Percentiles rank a stretch among this genome's conserved stretches.
phyloP scores from a whole-genome alignment of 1,139 yeast genomes.

The Meyerozyma guilliermondii region DNA sequence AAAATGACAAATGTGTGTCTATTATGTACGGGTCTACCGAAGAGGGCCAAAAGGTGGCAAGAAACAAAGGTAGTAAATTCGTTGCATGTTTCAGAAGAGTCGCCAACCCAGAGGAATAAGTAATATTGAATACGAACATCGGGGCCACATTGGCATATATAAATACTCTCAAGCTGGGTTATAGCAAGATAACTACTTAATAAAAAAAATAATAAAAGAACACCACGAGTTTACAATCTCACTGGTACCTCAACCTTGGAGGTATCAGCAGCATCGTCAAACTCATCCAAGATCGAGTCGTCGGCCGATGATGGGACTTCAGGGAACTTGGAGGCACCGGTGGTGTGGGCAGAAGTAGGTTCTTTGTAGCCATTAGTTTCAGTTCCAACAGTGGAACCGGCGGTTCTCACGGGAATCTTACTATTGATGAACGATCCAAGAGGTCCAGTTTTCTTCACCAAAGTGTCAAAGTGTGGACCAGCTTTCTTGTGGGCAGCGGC shows the following conservation, averaged over 20 bases:
- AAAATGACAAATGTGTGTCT: conserved; percentile 70
- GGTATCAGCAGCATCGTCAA: conserved; percentile 1
- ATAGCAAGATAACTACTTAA: neutral
- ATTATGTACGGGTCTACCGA: conserved; percentile 91
- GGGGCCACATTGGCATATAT: conserved; percentile 1
- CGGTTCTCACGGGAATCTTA: conserved; percentile 65
- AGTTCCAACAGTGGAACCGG: conserved; percentile 62
- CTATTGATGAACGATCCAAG: conserved; percentile 54
- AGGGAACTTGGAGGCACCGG: conserved; percentile 45
- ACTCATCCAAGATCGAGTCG: neutral
- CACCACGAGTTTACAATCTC: neutral
- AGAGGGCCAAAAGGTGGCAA: conserved; percentile 93
- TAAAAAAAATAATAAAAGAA: neutral
- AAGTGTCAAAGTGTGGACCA: conserved; percentile 37
- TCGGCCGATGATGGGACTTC: conserved; percentile 29
- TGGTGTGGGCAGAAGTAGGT: conserved; percentile 18
- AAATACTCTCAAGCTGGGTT: neutral
- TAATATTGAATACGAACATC: neutral
- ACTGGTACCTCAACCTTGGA: conserved; percentile 1
- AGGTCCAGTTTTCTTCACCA: conserved; percentile 60
- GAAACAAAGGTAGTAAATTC: conserved; percentile 83
- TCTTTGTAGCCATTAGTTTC: conserved; percentile 14
- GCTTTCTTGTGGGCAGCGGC: conserved; percentile 53
- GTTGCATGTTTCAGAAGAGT: conserved; percentile 83
- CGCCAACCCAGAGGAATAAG: conserved; percentile 43